Percentiles rank a stretch among this genome's conserved stretches.
phyloP scores from a whole-genome alignment of 805 yeast genomes.

The Candida orba region DNA sequence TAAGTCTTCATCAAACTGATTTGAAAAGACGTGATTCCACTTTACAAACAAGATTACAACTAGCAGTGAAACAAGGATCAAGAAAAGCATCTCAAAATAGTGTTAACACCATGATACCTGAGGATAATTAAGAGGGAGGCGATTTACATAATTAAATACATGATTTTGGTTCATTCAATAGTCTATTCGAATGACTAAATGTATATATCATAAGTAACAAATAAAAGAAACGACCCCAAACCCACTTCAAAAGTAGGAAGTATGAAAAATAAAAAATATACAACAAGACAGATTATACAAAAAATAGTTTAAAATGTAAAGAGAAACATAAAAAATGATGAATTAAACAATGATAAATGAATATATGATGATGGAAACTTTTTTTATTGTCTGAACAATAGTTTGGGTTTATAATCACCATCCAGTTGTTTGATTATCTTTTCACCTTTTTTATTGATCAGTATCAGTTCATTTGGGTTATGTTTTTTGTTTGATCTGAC shows the following conservation, averaged over 20 bases:
- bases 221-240: too few relatives aligned
- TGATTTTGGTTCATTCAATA: not conserved
- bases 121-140: not conserved
- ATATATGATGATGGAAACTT: too few relatives aligned
- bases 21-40: slow-evolving; percentile 18
- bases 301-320: too few relatives aligned
- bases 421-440: slow-evolving; percentile 18
- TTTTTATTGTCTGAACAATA: slow-evolving; percentile 17
- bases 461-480: slow-evolving; percentile 21
- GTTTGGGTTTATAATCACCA: slow-evolving; percentile 23
- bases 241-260: too few relatives aligned
- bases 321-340: too few relatives aligned
- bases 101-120: not conserved
- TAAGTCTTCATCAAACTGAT: slow-evolving; percentile 7
- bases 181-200: too few relatives aligned
- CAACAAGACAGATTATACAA: too few relatives aligned
- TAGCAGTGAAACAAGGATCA: slow-evolving; percentile 19
- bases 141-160: not conserved
- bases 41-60: slow-evolving; percentile 18
- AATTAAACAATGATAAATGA: too few relatives aligned
- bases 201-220: too few relatives aligned
- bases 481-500: slow-evolving; percentile 5
- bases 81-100: slow-evolving; percentile 7
- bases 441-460: slow-evolving; percentile 29
- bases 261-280: too few relatives aligned